A percentile compares a stretch with the other conserved stretches of the same genome.
phyloP scores from a whole-genome alignment of 257 asterid genomes.

The Ligustrum vulgare region DNA sequence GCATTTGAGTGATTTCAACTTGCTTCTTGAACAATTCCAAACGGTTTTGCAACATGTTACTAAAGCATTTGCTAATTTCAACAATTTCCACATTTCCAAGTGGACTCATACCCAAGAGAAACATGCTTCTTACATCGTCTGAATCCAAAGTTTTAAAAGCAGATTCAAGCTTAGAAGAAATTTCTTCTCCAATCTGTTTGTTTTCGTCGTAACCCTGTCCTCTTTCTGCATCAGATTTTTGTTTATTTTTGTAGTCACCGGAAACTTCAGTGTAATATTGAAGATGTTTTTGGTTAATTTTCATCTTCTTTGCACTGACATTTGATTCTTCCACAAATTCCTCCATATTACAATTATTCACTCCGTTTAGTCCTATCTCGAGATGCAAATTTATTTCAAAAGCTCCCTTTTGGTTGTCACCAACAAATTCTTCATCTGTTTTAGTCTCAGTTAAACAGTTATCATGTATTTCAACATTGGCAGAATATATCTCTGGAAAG shows the following conservation, averaged over 20 bases:
- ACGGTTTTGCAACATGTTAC: conserved; percentile 24
- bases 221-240: conserved; percentile 1
- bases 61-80: conserved; percentile 20
- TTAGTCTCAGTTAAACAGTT: neutral
- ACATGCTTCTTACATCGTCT: conserved; percentile 24
- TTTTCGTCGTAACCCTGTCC: neutral
- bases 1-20: conserved; percentile 24
- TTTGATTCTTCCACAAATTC: conserved; percentile 38
- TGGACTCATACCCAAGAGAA: conserved; percentile 22
- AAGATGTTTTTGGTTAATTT: conserved; percentile 5
- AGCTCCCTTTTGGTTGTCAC: conserved; percentile 17
- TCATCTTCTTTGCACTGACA: conserved; percentile 18
- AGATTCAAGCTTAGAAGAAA: neutral
- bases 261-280: neutral
- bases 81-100: conserved; percentile 1
- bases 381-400: conserved; percentile 30
- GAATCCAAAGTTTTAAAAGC: neutral
- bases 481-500: conserved; percentile 26
- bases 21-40: conserved; percentile 35
- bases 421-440: conserved; percentile 2
- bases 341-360: conserved; percentile 12
- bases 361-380: conserved; percentile 30
- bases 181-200: conserved; percentile 4
- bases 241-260: neutral
- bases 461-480: neutral